Base-by-base conservation (phyloP, 2,329 filamentous ascomycete genomes). In the Knufia petricola region DNA sequence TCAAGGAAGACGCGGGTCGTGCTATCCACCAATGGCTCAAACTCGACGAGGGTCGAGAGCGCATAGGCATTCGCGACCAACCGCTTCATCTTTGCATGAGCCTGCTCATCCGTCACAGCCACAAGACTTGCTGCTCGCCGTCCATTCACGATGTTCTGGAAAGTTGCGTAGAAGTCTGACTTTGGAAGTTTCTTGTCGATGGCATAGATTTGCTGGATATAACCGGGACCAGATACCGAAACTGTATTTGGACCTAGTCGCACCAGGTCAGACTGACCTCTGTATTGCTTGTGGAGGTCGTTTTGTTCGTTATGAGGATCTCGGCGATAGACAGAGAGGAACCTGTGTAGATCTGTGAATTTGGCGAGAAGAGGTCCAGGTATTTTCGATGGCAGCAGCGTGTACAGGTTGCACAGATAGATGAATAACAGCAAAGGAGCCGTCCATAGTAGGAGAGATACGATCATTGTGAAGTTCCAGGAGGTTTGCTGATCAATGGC, bases 81-180 rank as follows among this genome's bases (percentile, higher is more conserved):
- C 12, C 65, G 61, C 40, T 67, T 69, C 4, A 69, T 65, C 8
- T 56, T 60, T 1, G 66, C 64, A 52, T 74, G 70, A 20, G 64
- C 63, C 1, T 48, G 55, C 46, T 72, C 69, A 40, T 71, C 66
- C 4, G 62, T 62, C 1, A 63, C 62, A 10, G 62, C 65, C 52
- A 71, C 69, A 7, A 69, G 59, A 38, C 56, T 60, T 17, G 60
- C 56, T 2, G 59, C 52, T 7, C 52, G 52, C 17, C 54, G 57
- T 1, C 62, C 61, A 13, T 61, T 63, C 13, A 59, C 55, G 0
- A 63, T 51, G 19, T 57, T 58, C 37, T 60, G 59, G 34, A 62
- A 59, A 10, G 59, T 59, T 3, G 52, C 54, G 50, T 64, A 64
- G 44, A 63, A 64, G 24, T 53, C 53, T 1, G 57, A 57, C 53